Base-by-base conservation (phyloP, 179 eudicot genomes). In the Camellia oleifera region DNA sequence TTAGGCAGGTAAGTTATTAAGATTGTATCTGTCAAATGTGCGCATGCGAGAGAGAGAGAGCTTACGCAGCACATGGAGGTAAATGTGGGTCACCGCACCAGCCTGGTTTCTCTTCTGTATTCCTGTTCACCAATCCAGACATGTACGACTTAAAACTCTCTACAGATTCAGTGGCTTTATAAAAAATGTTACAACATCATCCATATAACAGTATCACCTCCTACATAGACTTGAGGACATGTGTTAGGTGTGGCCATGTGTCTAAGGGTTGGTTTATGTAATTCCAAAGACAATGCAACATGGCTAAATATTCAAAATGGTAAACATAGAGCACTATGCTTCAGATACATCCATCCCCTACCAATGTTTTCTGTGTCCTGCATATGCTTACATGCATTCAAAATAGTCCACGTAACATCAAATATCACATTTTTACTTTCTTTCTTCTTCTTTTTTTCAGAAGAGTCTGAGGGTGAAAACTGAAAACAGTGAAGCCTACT, bases 41-140 rank as follows among this genome's bases (percentile, higher is more conserved):
- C 2, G 52, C 7, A 4, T 48, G 52, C 7, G 52, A 48, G 52
- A 48, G 52, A 48, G 52, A 3, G 52, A 48, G 52, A 48, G 52
- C 52, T 48, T 93, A 95, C 97, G 98, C 97, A 77, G 97, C 97
- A 88, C 98, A 95, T 69, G 98, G 98, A 86, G 98, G 97, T 89
- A 93, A 87, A 69, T 81, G 92, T 65, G 92, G 97, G 69, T 95
- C 90, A 65, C 92, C 89, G 86, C 98, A 95, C 97, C 97, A 95
- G 83, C 98, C 98, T 80, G 95, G 95, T 91, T 91, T 93, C 86
- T 95, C 98, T 44, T 89, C 85, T 14, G 98, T 93, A 79, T 90
- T 90, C 93, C 98, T 95, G 86, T 74, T 78, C 58, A 87, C 62
- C 74, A 77, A 76, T 32, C 6, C 77, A 80, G 78, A 73, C 46